A percentile compares a stretch with the other conserved stretches of the same genome.
Evolutionary conservation across 2,329 filamentous ascomycete genomes (phyloP).

Genomic region (Pseudophaeomoniella oleicola): DNA sequence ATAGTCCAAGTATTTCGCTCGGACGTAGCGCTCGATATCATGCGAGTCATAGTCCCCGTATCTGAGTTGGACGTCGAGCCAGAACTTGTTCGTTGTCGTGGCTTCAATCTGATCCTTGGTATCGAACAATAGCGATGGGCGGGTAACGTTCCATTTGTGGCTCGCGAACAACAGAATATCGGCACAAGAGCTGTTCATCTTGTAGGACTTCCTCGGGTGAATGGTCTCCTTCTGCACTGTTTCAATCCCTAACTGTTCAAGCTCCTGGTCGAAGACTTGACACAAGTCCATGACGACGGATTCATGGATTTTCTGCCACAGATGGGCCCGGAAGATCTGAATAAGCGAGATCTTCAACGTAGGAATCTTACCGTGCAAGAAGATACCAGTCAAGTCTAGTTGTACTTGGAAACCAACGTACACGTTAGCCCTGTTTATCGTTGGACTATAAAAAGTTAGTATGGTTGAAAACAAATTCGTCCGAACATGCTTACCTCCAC

Average conservation of each 20-base stretch:
- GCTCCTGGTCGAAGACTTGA: constrained; percentile 93
- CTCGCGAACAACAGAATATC: constrained; percentile 94
- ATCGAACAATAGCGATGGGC: constrained; percentile 84
- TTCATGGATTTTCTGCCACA: constrained; percentile 99
- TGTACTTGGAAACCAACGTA: constrained; percentile 99
- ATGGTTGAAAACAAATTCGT: neutral
- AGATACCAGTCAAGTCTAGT: constrained; percentile 92
- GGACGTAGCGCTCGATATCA: constrained; percentile 93
- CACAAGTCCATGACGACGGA: constrained; percentile 98
- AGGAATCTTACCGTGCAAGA: constrained; percentile 97
- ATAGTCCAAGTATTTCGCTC: constrained; percentile 97
- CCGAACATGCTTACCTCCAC: constrained; percentile 49
- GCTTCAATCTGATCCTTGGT: constrained; percentile 91
- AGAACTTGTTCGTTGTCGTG: constrained; percentile 97
- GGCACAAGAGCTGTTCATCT: constrained; percentile 99
- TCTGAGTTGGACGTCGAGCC: constrained; percentile 89
- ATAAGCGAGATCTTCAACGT: constrained; percentile 96
- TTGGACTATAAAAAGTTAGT: constrained; percentile 29
- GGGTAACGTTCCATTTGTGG: constrained; percentile 97
- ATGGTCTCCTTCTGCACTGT: constrained; percentile 98
- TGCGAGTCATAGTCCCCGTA: constrained; percentile 99
- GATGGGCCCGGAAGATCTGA: constrained; percentile 97
- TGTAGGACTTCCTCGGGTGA: constrained; percentile 97
- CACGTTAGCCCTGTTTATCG: constrained; percentile 89
- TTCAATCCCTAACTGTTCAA: constrained; percentile 91